Evolutionary conservation across 495 filamentous ascomycete species (phyloP), one percentile per base, ranked within the genome.

Genomic region (Xylaria longipes): DNA sequence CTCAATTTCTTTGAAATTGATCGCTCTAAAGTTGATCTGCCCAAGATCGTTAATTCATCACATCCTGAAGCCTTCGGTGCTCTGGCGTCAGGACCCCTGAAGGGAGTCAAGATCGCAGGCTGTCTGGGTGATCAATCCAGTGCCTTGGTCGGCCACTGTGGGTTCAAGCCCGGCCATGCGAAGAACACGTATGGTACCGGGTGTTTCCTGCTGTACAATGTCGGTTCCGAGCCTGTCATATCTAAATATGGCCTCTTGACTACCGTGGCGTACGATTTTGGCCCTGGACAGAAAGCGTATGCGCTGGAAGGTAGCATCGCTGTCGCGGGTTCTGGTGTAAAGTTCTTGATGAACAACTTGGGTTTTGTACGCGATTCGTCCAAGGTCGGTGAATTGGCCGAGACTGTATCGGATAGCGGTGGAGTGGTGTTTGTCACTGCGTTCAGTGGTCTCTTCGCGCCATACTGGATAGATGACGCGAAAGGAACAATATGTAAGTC

Each of bases 181-280:
- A 98, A 98, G 85, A 97, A 97, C 79, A 98, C 95, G 1, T 98
- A 97, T 72, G 95, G 95, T 50, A 98, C 95, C 2, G 95, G 95
- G 37, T 97, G 95, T 80, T 98, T 98, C 84, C 85, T 98, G 67
- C 87, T 98, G 4, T 97, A 97, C 78, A 97, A 98, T 78, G 94
- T 97, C 66, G 95, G 95, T 63, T 87, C 91, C 33, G 91, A 94
- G 82, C 95, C 95, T 3, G 94, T 97, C 54, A 92, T 97, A 69
- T 97, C 95, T 35, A 91, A 90, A 71, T 93, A 96, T 77, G 95
- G 95, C 39, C 85, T 98, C 56, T 85, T 98, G 39, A 91, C 92
- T 41, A 98, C 95, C 0, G 92, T 98, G 25, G 95, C 93, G 17
- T 95, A 92, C 81, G 87, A 94, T 74, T 97, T 97, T 81, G 91